phyloP scores from a whole-genome alignment of 129 eudicot genomes.

The Calendula officinalis region DNA sequence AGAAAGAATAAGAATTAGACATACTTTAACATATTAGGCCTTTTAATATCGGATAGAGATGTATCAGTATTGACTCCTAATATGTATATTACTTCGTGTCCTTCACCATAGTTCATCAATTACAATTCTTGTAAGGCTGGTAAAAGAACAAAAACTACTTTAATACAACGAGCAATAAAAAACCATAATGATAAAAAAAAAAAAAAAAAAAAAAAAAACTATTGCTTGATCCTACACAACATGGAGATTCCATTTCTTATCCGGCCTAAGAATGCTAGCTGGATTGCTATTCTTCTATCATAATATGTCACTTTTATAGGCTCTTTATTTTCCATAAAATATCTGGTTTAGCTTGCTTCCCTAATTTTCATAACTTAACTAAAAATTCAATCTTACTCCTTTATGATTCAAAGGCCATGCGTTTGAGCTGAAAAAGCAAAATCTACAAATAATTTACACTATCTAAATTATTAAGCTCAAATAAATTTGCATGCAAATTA shows the following conservation, averaged over 20 bases:
- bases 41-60: slow-evolving; percentile 62
- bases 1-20: slow-evolving; percentile 12
- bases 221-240: not conserved
- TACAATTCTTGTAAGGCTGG: slow-evolving; percentile 17
- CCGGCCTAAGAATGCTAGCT: not conserved
- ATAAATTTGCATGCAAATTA: too few species aligned
- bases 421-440: not conserved
- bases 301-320: too few species aligned
- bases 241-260: not conserved
- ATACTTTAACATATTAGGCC: slow-evolving; percentile 79
- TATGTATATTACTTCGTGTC: slow-evolving; percentile 66
- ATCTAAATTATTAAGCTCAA: too few species aligned
- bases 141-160: slow-evolving; percentile 6
- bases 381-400: not conserved
- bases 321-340: too few species aligned
- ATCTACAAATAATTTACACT: not conserved
- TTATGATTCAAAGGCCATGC: not conserved
- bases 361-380: too few species aligned
- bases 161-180: not conserved
- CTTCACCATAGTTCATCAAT: slow-evolving; percentile 54
- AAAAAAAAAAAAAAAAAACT: not conserved
- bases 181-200: slow-evolving; percentile 3
- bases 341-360: too few species aligned
- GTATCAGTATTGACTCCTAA: slow-evolving; percentile 72
- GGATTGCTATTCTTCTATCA: too few species aligned